Conservation (phyloP, 768 basidiomycete species). For the Auricularia sp. region DNA sequence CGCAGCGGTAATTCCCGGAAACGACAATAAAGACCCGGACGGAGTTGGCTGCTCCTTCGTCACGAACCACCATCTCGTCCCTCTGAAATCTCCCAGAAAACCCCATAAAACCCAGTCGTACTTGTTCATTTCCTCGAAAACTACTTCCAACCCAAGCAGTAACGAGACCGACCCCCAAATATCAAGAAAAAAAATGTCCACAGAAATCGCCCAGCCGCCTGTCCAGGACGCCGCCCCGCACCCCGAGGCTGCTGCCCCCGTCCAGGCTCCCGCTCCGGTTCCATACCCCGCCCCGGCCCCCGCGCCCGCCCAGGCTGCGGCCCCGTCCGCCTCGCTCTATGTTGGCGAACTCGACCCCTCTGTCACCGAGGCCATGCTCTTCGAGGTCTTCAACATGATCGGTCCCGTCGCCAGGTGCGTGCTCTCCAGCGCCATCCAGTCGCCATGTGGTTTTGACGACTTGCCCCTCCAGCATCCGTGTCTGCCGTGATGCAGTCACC, state of each 20-base stretch:
- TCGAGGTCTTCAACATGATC: conserved; percentile 99
- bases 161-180: background rate
- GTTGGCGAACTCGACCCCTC: conserved; percentile 97
- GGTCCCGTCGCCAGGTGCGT: conserved; percentile 92
- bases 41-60: background rate
- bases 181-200: background rate
- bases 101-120: conserved; percentile 1
- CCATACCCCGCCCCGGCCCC: conserved; percentile 45
- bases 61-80: background rate
- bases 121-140: background rate
- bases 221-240: conserved; percentile 8
- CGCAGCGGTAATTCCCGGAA: background rate
- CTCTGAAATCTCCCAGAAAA: background rate
- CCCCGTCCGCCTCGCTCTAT: conserved; percentile 89
- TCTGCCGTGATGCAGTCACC: conserved; percentile 99
- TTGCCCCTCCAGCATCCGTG: conserved; percentile 66
- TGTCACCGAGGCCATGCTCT: conserved; percentile 98
- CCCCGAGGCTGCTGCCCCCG: conserved; percentile 11
- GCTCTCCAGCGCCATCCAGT: no score
- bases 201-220: conserved; percentile 20
- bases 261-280: conserved; percentile 46
- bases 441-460: background rate
- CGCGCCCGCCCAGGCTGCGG: conserved; percentile 40
- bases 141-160: background rate
- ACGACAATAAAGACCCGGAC: background rate